These are phyloP conservation scores for Phytopythium helicoides DNA, from an alignment of 352 stramenopile genomes.

Conservation along the genomic window DNA sequence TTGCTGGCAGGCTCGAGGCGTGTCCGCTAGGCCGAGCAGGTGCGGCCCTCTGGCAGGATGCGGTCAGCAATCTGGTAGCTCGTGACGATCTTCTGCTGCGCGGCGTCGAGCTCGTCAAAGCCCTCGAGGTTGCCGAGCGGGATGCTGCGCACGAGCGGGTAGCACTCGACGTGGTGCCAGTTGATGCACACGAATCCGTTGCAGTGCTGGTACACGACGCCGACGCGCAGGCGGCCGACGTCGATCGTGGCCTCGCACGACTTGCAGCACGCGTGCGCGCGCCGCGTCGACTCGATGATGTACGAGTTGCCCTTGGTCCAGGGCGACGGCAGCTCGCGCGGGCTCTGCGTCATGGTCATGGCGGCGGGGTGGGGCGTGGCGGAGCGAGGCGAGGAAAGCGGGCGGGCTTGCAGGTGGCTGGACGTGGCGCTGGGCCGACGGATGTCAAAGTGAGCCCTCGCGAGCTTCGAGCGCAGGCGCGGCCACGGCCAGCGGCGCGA, in stretches of 20 bases:
- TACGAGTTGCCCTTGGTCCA: slow-evolving; percentile 80
- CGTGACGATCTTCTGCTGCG: slow-evolving; percentile 59
- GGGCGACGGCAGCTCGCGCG: slow-evolving; percentile 35
- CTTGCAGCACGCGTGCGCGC: slow-evolving; percentile 71
- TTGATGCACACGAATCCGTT: slow-evolving; percentile 85
- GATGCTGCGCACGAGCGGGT: slow-evolving; percentile 53
- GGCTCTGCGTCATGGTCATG: slow-evolving; percentile 22
- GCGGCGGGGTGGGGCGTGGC: background rate
- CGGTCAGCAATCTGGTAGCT: slow-evolving; percentile 30
- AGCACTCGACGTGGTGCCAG: slow-evolving; percentile 84
- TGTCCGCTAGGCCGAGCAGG: slow-evolving; percentile 40
- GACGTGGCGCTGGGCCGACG: too few species aligned
- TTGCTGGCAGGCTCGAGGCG: too few species aligned
- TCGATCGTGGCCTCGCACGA: slow-evolving; percentile 72
- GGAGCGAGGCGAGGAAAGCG: too few species aligned
- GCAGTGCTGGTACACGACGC: slow-evolving; percentile 78
- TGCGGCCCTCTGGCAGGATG: slow-evolving; percentile 20
- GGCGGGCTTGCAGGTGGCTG: background rate
- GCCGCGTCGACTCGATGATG: slow-evolving; percentile 75
- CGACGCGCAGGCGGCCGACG: slow-evolving; percentile 59
- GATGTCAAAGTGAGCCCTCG: background rate
- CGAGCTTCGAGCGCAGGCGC: background rate
- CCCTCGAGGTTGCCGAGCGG: slow-evolving; percentile 65
- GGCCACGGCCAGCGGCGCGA: background rate
- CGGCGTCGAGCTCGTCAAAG: slow-evolving; percentile 54